phyloP scores from a whole-genome alignment of 2,329 filamentous ascomycete genomes.

The Botrytis byssoidea region DNA sequence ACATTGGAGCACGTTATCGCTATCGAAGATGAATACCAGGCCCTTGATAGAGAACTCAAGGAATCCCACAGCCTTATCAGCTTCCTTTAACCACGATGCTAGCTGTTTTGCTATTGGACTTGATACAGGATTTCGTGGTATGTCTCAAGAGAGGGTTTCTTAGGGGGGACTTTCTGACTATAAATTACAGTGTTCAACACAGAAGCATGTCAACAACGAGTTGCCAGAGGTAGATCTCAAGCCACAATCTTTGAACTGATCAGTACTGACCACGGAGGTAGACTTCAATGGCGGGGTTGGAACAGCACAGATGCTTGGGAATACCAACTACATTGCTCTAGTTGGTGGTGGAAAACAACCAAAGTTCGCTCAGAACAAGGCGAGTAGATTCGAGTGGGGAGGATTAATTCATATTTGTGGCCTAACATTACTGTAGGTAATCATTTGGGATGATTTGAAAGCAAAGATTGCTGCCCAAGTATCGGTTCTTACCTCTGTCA shows the following conservation, averaged over 20 bases:
- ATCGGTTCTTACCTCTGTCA: constrained; percentile 75
- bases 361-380: constrained; percentile 86
- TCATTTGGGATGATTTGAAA: constrained; percentile 89
- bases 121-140: constrained; percentile 82
- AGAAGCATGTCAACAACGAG: constrained; percentile 67
- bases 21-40: constrained; percentile 76
- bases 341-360: constrained; percentile 85
- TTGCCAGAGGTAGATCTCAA: constrained; percentile 51
- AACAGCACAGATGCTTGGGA: constrained; percentile 81
- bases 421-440: constrained; percentile 50
- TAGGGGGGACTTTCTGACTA: constrained; percentile 21
- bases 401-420: neutral
- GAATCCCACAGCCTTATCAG: constrained; percentile 74
- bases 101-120: constrained; percentile 86
- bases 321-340: constrained; percentile 81
- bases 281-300: constrained; percentile 82
- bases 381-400: constrained; percentile 36
- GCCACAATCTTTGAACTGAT: neutral
- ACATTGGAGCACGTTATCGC: constrained; percentile 12
- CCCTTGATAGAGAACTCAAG: constrained; percentile 77
- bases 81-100: constrained; percentile 80
- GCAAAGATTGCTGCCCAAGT: constrained; percentile 73
- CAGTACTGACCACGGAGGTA: constrained; percentile 38
- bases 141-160: constrained; percentile 36
- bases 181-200: constrained; percentile 63